Percentiles rank a stretch among this genome's conserved stretches.
phyloP scores from a whole-genome alignment of 163 green algal genomes.

The Smithsoniella earleae region DNA sequence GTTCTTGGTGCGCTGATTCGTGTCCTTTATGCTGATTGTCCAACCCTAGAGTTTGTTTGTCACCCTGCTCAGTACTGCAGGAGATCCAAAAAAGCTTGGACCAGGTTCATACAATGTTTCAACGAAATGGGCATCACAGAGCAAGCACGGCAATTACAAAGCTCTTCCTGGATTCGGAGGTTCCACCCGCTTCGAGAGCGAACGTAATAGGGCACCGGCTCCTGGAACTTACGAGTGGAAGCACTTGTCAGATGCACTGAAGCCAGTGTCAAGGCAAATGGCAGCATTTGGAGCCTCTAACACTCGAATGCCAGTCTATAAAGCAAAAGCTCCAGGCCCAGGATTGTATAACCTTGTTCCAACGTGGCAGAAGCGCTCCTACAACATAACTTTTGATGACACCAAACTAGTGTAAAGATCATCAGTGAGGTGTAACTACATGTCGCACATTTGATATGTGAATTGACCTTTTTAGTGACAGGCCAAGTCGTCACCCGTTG shows the following conservation, averaged over 20 bases:
- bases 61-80: background rate
- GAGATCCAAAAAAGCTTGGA: constrained; percentile 7
- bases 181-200: background rate
- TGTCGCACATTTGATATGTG: too few relatives aligned
- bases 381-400: constrained; percentile 20
- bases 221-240: background rate
- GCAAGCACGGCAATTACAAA: constrained; percentile 4
- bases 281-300: constrained; percentile 24
- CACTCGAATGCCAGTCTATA: background rate
- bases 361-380: background rate
- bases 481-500: too few relatives aligned
- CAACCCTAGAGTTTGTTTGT: background rate
- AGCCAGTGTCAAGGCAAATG: background rate
- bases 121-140: background rate
- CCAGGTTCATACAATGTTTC: constrained; percentile 3
- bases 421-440: background rate
- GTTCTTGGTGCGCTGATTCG: constrained; percentile 18
- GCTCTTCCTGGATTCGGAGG: background rate
- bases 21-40: too few relatives aligned
- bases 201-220: background rate
- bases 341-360: constrained; percentile 4
- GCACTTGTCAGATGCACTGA: background rate
- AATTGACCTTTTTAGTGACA: too few relatives aligned
- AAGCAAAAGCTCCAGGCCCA: background rate
- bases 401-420: background rate